Evolutionary conservation across 2,329 filamentous ascomycete genomes (phyloP).

Genomic region (Colletotrichum costaricense): DNA sequence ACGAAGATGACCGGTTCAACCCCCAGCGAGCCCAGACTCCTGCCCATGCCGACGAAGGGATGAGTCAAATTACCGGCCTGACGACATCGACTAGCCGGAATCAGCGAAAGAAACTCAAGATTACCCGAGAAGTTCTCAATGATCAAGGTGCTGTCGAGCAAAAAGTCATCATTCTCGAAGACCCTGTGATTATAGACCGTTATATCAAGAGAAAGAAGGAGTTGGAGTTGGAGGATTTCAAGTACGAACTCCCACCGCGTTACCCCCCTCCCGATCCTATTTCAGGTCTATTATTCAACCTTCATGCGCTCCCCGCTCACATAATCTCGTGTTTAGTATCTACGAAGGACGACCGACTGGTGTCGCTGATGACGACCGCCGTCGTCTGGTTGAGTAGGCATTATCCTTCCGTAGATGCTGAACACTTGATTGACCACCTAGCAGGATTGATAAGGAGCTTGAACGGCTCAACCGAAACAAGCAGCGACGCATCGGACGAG

Average conservation of each 20-base stretch:
- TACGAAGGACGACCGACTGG: slow-evolving; percentile 37
- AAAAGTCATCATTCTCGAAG: slow-evolving; percentile 77
- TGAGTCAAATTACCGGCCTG: slow-evolving; percentile 80
- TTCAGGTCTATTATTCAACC: slow-evolving; percentile 23
- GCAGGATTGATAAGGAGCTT: slow-evolving; percentile 78
- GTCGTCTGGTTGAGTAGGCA: slow-evolving; percentile 36
- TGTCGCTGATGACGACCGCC: slow-evolving; percentile 35
- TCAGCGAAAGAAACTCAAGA: slow-evolving; percentile 75
- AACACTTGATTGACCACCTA: slow-evolving; percentile 39
- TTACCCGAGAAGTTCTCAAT: slow-evolving; percentile 71
- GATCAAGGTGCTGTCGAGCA: slow-evolving; percentile 65
- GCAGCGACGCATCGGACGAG: slow-evolving; percentile 87
- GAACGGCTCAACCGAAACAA: slow-evolving; percentile 90
- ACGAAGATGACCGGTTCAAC: slow-evolving; percentile 77
- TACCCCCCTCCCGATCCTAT: slow-evolving; percentile 25
- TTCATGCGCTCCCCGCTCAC: slow-evolving; percentile 36
- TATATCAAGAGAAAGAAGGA: slow-evolving; percentile 84
- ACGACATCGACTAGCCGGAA: slow-evolving; percentile 74
- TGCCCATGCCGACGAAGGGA: slow-evolving; percentile 78
- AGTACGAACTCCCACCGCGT: slow-evolving; percentile 30
- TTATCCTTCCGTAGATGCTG: slow-evolving; percentile 26
- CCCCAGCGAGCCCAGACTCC: slow-evolving; percentile 77
- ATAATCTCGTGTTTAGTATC: slow-evolving; percentile 36
- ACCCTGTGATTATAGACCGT: slow-evolving; percentile 87
- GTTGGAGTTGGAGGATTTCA: slow-evolving; percentile 69